Evolutionary conservation across 352 stramenopile species (phyloP), one percentile per base, ranked within the genome.

Genomic region (Pythium folliculosum): DNA sequence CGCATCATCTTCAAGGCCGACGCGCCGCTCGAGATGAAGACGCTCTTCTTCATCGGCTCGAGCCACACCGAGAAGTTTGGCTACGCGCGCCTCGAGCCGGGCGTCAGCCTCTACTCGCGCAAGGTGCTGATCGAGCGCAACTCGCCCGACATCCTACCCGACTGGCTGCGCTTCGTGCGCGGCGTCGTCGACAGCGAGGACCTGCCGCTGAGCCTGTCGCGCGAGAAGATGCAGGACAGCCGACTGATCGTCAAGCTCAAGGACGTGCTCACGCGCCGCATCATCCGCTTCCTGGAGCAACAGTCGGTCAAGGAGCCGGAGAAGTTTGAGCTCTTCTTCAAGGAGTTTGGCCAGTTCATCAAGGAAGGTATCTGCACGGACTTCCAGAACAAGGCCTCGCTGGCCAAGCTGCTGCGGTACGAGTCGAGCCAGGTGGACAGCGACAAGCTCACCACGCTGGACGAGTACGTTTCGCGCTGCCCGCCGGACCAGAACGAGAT

Each of bases 61-160:
- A 97, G 96, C 53, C 97, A 99, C 85, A 96, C 93, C 19, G 97
- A 99, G 69, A 99, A 99, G 83, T 98, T 98, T 67, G 97, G 96
- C 38, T 91, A 96, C 61, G 92, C 88, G 45, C 88, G 97, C 40
- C 91, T 99, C 72, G 95, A 99, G 66, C 94, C 96, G 6, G 97
- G 97, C 50, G 96, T 99, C 37, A 98, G 90, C 40, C 81, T 99
- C 5, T 99, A 99, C 81, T 98, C 86, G 63, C 94, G 97, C 60
- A 99, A 99, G 84, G 95, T 99, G 56, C 84, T 99, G 37, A 99
- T 99, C 72, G 98, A 99, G 81, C 77, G 88, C 56, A 99, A 99
- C 79, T 98, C 90, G 53, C 86, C 95, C 0, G 94, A 98, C 62
- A 97, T 99, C 47, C 77, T 99, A 22, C 98, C 98, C 0, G 97